Evolutionary conservation across 2,329 filamentous ascomycete genomes (phyloP).

Genomic region (Paramyrothecium sp.): DNA sequence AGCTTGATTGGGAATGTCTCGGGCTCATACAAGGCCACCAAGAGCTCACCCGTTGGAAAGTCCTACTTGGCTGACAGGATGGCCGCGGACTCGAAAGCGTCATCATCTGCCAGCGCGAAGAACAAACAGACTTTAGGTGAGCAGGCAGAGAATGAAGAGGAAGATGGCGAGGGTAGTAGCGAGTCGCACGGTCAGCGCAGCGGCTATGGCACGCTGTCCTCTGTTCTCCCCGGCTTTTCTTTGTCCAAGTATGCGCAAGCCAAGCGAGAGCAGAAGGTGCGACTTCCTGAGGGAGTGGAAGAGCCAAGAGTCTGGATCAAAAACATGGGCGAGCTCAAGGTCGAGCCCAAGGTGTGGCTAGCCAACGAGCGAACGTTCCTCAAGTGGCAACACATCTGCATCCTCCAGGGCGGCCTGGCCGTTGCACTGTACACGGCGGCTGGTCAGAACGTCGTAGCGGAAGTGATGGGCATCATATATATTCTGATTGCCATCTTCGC

Average conservation of each 20-base stretch:
- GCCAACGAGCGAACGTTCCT: slow-evolving; percentile 98
- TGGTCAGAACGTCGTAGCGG: slow-evolving; percentile 72
- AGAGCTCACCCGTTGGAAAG: slow-evolving; percentile 66
- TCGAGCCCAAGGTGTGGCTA: slow-evolving; percentile 98
- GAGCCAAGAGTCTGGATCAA: slow-evolving; percentile 90
- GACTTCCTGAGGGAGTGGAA: slow-evolving; percentile 82
- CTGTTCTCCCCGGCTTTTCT: slow-evolving; percentile 80
- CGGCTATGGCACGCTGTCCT: slow-evolving; percentile 59
- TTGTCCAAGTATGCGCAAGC: slow-evolving; percentile 71
- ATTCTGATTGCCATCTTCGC: slow-evolving; percentile 80
- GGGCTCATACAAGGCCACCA: slow-evolving; percentile 54
- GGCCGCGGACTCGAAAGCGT: slow-evolving; percentile 39
- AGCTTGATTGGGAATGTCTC: slow-evolving; percentile 70
- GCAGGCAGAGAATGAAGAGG: slow-evolving; percentile 21
- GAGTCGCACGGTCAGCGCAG: slow-evolving; percentile 32
- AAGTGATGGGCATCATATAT: slow-evolving; percentile 79
- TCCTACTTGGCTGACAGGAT: slow-evolving; percentile 61
- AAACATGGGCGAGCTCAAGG: slow-evolving; percentile 84
- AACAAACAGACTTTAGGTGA: slow-evolving; percentile 16
- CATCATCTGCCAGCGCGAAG: slow-evolving; percentile 21
- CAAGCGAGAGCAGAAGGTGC: slow-evolving; percentile 40
- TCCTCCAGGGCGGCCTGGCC: slow-evolving; percentile 81
- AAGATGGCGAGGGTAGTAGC: slow-evolving; percentile 31
- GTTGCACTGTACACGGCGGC: slow-evolving; percentile 88
- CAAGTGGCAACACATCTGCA: slow-evolving; percentile 95